phyloP scores from a whole-genome alignment of 2,329 filamentous ascomycete genomes.

The Fusarium sp. region DNA sequence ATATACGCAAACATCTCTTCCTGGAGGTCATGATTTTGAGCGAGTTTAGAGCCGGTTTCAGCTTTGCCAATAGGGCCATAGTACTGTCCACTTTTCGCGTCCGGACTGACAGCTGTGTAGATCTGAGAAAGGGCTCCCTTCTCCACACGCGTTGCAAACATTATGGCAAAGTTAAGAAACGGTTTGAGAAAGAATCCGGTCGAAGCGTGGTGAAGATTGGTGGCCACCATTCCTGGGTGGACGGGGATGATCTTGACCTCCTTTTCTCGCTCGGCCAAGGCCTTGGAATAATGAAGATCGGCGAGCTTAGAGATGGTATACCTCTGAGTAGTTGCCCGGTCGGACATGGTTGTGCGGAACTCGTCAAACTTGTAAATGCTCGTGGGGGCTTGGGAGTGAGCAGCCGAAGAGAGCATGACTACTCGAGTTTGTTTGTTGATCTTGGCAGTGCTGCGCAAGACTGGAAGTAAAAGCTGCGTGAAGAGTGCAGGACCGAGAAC shows the following conservation, averaged over 20 bases:
- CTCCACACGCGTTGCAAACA: background rate
- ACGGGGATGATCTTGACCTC: background rate
- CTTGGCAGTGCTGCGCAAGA: background rate
- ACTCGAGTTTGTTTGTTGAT: background rate
- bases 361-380: background rate
- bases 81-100: background rate
- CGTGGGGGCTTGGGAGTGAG: background rate
- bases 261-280: background rate
- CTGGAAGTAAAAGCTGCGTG: constrained; percentile 31
- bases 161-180: background rate
- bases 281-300: background rate
- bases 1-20: background rate
- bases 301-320: background rate
- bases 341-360: background rate
- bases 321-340: background rate
- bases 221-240: background rate
- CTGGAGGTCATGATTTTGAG: background rate
- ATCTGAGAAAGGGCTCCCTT: background rate
- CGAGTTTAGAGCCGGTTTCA: background rate
- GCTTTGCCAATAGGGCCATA: background rate
- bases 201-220: background rate
- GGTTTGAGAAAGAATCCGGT: background rate
- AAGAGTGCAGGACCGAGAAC: constrained; percentile 22
- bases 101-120: background rate
- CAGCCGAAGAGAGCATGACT: background rate